A percentile compares a stretch with the other conserved stretches of the same genome.
Conservation (phyloP, 139 green algal genomes). For the Nannochloris sp. region DNA sequence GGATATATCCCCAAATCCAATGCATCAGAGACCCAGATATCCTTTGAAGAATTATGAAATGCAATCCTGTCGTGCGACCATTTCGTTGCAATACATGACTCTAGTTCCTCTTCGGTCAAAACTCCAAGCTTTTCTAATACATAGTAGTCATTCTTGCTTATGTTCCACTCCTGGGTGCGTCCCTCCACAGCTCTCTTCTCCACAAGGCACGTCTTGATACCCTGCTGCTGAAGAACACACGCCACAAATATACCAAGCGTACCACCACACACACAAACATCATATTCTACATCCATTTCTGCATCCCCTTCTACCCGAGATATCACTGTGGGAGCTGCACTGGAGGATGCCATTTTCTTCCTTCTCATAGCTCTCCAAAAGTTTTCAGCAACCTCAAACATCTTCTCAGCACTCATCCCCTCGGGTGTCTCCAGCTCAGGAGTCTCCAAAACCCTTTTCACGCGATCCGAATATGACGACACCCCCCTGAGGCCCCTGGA, state of each 20-base stretch:
- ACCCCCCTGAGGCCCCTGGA: too few species aligned
- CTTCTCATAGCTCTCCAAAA: slow-evolving; percentile 21
- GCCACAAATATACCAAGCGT: slow-evolving; percentile 81
- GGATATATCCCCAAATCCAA: slow-evolving; percentile 74
- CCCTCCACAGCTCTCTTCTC: slow-evolving; percentile 48
- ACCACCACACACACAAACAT: slow-evolving; percentile 75
- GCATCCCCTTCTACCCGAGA: not conserved
- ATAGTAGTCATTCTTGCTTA: slow-evolving; percentile 18
- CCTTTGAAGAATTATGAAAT: slow-evolving; percentile 26
- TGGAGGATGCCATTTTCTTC: not conserved
- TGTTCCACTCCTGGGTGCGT: slow-evolving; percentile 27
- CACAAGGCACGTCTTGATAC: slow-evolving; percentile 45
- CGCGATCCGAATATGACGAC: not conserved
- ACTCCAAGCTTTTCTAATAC: slow-evolving; percentile 50
- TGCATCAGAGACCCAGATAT: slow-evolving; percentile 50
- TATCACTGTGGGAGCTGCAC: slow-evolving; percentile 3
- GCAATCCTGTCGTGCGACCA: slow-evolving; percentile 65
- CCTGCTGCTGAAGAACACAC: slow-evolving; percentile 52
- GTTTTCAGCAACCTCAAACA: slow-evolving; percentile 17
- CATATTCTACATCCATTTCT: slow-evolving; percentile 33
- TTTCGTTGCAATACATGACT: slow-evolving; percentile 43
- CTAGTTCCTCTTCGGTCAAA: slow-evolving; percentile 49
- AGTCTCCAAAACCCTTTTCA: slow-evolving; percentile 7
- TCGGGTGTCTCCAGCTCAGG: slow-evolving; percentile 10
- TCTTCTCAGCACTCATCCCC: slow-evolving; percentile 7